phyloP scores from a whole-genome alignment of 2,329 filamentous ascomycete species.

The Aspergillus bombycis region DNA sequence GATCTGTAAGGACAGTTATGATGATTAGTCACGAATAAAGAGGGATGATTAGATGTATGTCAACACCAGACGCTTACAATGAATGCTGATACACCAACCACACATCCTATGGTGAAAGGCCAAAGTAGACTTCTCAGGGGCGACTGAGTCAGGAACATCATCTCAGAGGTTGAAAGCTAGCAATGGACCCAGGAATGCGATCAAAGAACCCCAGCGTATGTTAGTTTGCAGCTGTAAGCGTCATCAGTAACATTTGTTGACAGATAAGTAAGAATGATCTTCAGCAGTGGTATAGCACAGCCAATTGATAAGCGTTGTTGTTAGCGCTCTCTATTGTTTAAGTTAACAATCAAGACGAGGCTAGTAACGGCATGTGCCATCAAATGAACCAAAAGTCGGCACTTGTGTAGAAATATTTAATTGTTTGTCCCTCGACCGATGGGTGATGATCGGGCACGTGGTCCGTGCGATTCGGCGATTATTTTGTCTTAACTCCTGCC shows the following conservation, averaged over 20 bases:
- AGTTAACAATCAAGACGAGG: neutral
- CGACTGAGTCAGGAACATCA: neutral
- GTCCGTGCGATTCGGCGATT: conserved; percentile 31
- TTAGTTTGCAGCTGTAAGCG: neutral
- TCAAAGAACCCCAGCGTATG: neutral
- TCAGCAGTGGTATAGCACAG: neutral
- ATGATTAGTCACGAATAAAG: neutral
- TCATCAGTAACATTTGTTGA: neutral
- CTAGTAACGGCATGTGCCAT: neutral
- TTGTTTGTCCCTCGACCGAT: neutral
- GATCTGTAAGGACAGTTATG: conserved; percentile 22
- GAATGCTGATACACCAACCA: neutral
- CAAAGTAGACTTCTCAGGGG: neutral
- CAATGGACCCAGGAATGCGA: neutral
- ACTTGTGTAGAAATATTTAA: neutral
- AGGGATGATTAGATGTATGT: neutral
- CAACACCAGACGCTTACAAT: neutral
- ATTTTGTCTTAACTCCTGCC: conserved; percentile 30
- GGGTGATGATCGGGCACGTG: conserved; percentile 21
- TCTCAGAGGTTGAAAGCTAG: neutral
- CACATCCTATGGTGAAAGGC: neutral
- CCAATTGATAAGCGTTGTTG: neutral
- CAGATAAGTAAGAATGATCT: neutral
- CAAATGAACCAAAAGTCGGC: neutral
- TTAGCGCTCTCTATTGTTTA: neutral